Conservation (phyloP, 2,329 filamentous ascomycete genomes). For the Alternaria gaisen region DNA sequence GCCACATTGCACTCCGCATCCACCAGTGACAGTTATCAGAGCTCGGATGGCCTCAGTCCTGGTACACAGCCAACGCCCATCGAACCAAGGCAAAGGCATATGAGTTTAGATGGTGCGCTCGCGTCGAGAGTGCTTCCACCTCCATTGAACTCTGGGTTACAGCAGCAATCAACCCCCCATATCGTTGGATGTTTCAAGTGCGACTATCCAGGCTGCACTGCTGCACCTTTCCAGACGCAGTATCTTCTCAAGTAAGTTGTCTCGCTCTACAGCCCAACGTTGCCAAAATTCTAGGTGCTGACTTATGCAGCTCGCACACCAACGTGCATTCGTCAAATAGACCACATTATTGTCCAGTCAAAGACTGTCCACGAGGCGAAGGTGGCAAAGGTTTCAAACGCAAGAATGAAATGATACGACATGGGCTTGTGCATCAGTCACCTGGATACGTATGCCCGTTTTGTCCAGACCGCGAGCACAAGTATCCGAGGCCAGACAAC, state of each 20-base stretch:
- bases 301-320: slow-evolving; percentile 68
- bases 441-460: slow-evolving; percentile 97
- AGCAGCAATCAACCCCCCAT: slow-evolving; percentile 38
- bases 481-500: slow-evolving; percentile 94
- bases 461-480: slow-evolving; percentile 91
- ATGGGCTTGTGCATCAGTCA: slow-evolving; percentile 89
- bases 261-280: not conserved
- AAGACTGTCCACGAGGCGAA: slow-evolving; percentile 65
- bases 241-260: slow-evolving; percentile 73
- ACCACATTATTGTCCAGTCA: slow-evolving; percentile 70
- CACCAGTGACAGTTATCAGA: slow-evolving; percentile 47
- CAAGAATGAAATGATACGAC: slow-evolving; percentile 76
- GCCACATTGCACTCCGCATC: slow-evolving; percentile 44
- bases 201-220: slow-evolving; percentile 70
- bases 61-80: slow-evolving; percentile 40
- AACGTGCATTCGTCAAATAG: slow-evolving; percentile 71
- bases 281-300: not conserved
- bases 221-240: slow-evolving; percentile 78
- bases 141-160: slow-evolving; percentile 42
- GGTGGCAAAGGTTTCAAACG: slow-evolving; percentile 74
- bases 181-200: slow-evolving; percentile 59
- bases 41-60: slow-evolving; percentile 48
- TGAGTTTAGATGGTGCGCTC: slow-evolving; percentile 44
- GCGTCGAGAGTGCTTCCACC: slow-evolving; percentile 44
- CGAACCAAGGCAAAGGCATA: slow-evolving; percentile 37